Conservation (phyloP, 1,284 basidiomycete species). For the Gymnopus androsaceus region DNA sequence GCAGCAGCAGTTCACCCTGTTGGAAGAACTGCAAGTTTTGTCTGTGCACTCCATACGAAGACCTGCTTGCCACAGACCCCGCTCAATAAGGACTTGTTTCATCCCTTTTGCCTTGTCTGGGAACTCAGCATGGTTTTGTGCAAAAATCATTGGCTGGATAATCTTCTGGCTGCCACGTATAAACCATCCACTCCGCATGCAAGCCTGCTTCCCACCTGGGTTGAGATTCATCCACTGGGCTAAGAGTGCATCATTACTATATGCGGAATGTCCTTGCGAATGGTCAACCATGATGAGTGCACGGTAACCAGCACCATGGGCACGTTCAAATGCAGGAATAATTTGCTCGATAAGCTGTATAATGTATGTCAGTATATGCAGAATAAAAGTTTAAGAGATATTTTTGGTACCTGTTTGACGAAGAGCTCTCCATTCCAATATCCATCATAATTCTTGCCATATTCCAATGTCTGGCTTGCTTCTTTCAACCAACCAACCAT, state of each 20-base stretch:
- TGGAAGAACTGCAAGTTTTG: not conserved
- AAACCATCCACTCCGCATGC: constrained; percentile 28
- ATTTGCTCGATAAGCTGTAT: constrained; percentile 26
- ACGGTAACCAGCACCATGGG: constrained; percentile 27
- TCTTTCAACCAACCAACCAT: constrained; percentile 32
- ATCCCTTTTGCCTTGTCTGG: constrained; percentile 7
- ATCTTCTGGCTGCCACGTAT: not conserved
- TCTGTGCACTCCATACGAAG: constrained; percentile 14
- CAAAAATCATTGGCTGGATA: constrained; percentile 17
- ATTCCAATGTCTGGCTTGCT: constrained; percentile 35
- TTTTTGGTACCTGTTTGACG: constrained; percentile 40
- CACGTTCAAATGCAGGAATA: constrained; percentile 26
- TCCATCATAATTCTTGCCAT: constrained; percentile 46
- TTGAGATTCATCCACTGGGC: constrained; percentile 35
- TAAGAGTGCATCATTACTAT: constrained; percentile 37
- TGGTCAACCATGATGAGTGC: constrained; percentile 31
- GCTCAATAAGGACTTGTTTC: constrained; percentile 5
- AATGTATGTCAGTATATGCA: constrained; percentile 27
- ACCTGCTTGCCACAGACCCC: constrained; percentile 5
- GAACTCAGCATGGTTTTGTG: not conserved
- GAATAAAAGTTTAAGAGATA: constrained; percentile 9
- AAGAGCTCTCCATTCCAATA: constrained; percentile 45
- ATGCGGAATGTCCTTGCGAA: constrained; percentile 41
- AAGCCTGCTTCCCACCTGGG: constrained; percentile 37
- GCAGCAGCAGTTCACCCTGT: constrained; percentile 9